Percentiles rank a stretch among this genome's conserved stretches.
These are phyloP conservation scores for Colletotrichum australisinense DNA, from an alignment of 2,329 filamentous ascomycete genomes.

Conservation along the genomic window DNA sequence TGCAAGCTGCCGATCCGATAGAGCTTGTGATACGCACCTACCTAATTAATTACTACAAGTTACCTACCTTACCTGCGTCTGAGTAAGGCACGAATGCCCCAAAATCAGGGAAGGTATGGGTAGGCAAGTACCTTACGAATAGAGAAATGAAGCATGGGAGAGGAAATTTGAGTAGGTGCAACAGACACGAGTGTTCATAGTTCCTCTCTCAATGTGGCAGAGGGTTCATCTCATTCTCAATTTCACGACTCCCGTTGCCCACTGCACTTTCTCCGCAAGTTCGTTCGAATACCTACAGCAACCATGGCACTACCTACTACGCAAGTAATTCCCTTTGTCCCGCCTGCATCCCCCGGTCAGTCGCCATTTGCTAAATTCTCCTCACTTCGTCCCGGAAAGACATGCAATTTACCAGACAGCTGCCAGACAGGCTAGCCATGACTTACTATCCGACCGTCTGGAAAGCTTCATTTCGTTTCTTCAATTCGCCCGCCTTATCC, in stretches of 20 bases:
- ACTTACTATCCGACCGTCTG: conserved; percentile 10
- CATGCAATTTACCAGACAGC: background rate
- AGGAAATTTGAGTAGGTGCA: background rate
- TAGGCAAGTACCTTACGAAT: background rate
- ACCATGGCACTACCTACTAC: no score
- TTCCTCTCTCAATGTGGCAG: background rate
- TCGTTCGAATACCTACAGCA: no score
- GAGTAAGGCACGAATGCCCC: background rate
- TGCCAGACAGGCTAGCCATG: conserved; percentile 10
- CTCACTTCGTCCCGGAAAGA: background rate
- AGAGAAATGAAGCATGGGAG: background rate
- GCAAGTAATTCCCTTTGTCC: background rate
- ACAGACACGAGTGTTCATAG: background rate
- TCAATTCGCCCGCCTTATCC: conserved; percentile 3
- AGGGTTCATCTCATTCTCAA: background rate
- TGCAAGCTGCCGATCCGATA: background rate
- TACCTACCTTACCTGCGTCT: background rate
- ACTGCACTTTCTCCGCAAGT: no score
- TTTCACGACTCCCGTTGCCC: background rate
- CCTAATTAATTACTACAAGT: background rate
- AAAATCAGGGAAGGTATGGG: background rate
- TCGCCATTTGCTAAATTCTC: background rate
- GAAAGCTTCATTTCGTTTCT: conserved; percentile 27
- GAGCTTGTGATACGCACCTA: background rate
- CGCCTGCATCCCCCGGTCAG: background rate